Conservation (phyloP, 2,329 filamentous ascomycete genomes). For the Ophiocordyceps camponoti-floridani region DNA sequence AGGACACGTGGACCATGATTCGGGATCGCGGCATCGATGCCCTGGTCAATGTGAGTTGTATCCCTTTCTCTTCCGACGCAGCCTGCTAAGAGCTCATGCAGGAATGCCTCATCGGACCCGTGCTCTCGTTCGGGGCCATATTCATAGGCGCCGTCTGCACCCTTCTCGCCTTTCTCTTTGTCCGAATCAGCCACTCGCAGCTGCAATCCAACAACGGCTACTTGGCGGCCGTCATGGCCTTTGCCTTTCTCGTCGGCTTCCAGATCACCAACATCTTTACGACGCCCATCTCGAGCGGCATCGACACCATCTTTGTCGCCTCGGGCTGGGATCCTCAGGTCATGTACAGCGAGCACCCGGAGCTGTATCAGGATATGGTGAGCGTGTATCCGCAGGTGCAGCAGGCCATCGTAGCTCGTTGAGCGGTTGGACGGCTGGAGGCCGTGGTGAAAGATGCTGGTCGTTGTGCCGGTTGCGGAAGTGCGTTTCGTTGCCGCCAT, state of each 20-base stretch:
- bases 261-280: conserved; percentile 85
- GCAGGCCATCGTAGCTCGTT: conserved; percentile 39
- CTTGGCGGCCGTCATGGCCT: conserved; percentile 65
- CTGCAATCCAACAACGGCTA: conserved; percentile 56
- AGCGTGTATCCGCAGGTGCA: conserved; percentile 71
- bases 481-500: neutral
- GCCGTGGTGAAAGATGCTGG: neutral
- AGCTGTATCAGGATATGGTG: conserved; percentile 65
- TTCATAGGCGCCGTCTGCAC: conserved; percentile 75
- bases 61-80: rapidly evolving
- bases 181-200: conserved; percentile 59
- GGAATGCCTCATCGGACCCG: conserved; percentile 65
- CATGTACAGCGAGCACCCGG: conserved; percentile 62
- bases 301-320: conserved; percentile 83
- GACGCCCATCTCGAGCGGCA: conserved; percentile 71
- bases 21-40: conserved; percentile 83
- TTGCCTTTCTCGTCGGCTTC: conserved; percentile 74
- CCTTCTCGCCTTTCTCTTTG: conserved; percentile 71
- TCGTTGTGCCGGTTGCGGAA: neutral
- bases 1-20: conserved; percentile 83
- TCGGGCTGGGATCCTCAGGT: conserved; percentile 52
- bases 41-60: conserved; percentile 45
- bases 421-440: neutral
- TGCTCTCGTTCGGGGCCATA: conserved; percentile 58
- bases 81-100: conserved; percentile 3